Percentiles rank a stretch among this genome's conserved stretches.
These are phyloP conservation scores for Xerocomellus intermedius DNA, from an alignment of 768 basidiomycete genomes.

Conservation along the genomic window DNA sequence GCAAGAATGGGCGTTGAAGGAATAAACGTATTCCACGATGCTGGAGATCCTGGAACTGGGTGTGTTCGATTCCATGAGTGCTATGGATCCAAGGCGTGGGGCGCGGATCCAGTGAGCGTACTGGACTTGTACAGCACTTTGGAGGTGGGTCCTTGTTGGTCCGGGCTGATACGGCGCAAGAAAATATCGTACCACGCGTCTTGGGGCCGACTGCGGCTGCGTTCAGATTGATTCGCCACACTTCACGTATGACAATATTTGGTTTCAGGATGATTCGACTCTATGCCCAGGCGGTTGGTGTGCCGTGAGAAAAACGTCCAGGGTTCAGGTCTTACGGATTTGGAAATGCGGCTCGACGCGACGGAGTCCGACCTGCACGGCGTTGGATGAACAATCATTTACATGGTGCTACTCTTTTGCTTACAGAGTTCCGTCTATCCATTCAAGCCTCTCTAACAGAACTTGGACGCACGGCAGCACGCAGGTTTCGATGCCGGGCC, in stretches of 20 bases:
- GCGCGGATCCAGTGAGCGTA: slow-evolving; percentile 8
- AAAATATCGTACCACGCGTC: slow-evolving; percentile 1
- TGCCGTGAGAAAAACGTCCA: slow-evolving; percentile 3
- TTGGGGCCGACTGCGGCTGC: not conserved
- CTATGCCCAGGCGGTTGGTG: not conserved
- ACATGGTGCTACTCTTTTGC: not conserved
- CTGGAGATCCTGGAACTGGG: not conserved
- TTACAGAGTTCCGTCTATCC: not conserved
- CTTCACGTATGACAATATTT: not conserved
- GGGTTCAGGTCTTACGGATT: not conserved
- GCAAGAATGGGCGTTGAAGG: not conserved
- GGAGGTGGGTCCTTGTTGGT: not conserved
- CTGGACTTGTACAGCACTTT: not conserved
- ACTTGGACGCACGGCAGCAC: not conserved
- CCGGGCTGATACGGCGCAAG: not conserved
- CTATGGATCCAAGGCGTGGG: not conserved
- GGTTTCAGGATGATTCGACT: not conserved
- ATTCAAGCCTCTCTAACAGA: not conserved
- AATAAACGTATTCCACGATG: not conserved
- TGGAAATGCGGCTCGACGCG: not conserved
- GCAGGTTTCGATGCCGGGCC: not conserved
- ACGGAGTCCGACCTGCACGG: not conserved
- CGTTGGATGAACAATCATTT: not conserved
- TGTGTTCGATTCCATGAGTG: slow-evolving; percentile 3
- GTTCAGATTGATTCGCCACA: slow-evolving; percentile 13